Conservation (phyloP, 1,284 basidiomycete species). For the Gastroboletus turbinatus region DNA sequence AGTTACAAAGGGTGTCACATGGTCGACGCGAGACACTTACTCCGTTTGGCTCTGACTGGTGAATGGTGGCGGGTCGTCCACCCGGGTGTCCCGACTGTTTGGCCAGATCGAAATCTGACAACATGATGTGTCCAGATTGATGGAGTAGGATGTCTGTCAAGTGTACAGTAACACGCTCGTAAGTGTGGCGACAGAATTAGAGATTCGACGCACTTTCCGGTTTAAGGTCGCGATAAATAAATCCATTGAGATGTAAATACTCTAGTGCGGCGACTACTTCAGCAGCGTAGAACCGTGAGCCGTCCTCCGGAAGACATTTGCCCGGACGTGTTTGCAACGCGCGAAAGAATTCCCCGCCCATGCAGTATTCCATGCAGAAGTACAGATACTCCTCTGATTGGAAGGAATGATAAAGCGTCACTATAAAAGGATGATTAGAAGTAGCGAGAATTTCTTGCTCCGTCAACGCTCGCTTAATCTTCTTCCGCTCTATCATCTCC, state of each 20-base stretch:
- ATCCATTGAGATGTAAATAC: conserved; percentile 98
- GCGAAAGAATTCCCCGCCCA: conserved; percentile 99
- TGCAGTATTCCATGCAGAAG: conserved; percentile 99
- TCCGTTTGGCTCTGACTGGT: conserved; percentile 86
- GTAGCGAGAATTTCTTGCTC: conserved; percentile 97
- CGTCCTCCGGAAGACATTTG: conserved; percentile 94
- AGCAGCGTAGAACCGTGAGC: conserved; percentile 96
- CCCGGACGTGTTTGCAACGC: conserved; percentile 93
- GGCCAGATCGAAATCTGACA: conserved; percentile 98
- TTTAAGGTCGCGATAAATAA: conserved; percentile 99
- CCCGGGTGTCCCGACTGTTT: conserved; percentile 90
- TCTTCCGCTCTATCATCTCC: conserved; percentile 98
- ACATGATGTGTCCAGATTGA: conserved; percentile 98
- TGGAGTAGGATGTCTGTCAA: conserved; percentile 92
- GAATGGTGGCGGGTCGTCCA: conserved; percentile 88
- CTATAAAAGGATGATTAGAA: conserved; percentile 97
- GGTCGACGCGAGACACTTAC: conserved; percentile 43
- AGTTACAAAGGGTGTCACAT: conserved; percentile 16
- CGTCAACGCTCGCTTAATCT: conserved; percentile 94
- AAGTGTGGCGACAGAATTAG: neutral
- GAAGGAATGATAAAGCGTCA: conserved; percentile 96
- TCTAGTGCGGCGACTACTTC: conserved; percentile 98
- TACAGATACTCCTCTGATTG: conserved; percentile 97
- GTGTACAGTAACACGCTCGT: conserved; percentile 13
- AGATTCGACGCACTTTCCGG: conserved; percentile 83